Evolutionary conservation across 2,329 filamentous ascomycete genomes (phyloP).

Genomic region (Penicillium frequentans): DNA sequence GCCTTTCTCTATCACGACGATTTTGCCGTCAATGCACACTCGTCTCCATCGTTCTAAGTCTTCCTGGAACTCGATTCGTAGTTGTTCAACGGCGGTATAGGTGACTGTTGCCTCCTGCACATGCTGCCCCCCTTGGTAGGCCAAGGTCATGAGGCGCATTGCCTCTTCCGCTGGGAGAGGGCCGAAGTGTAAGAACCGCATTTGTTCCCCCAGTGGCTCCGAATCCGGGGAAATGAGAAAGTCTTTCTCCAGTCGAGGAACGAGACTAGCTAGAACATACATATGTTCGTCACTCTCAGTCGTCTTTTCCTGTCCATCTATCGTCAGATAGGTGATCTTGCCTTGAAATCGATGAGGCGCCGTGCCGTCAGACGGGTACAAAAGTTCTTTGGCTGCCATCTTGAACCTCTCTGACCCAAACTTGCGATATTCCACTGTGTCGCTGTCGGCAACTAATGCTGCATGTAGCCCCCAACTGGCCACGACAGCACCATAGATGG

Average conservation of each 20-base stretch:
- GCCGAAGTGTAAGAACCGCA: slow-evolving; percentile 75
- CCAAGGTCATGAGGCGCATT: slow-evolving; percentile 73
- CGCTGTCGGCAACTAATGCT: slow-evolving; percentile 84
- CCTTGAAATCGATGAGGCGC: slow-evolving; percentile 59
- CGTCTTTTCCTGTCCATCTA: slow-evolving; percentile 24
- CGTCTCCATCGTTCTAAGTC: slow-evolving; percentile 68
- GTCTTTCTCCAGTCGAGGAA: slow-evolving; percentile 76
- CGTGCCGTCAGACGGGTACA: slow-evolving; percentile 58
- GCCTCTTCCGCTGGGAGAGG: slow-evolving; percentile 63
- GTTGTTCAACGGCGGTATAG: slow-evolving; percentile 69
- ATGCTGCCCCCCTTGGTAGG: slow-evolving; percentile 59
- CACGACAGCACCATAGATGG: slow-evolving; percentile 73
- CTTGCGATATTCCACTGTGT: slow-evolving; percentile 76
- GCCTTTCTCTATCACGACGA: slow-evolving; percentile 68
- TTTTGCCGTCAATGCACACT: slow-evolving; percentile 89
- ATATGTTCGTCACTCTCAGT: slow-evolving; percentile 57
- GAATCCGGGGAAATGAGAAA: slow-evolving; percentile 80
- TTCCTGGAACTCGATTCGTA: slow-evolving; percentile 68
- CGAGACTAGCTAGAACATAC: slow-evolving; percentile 74
- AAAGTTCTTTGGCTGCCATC: slow-evolving; percentile 76
- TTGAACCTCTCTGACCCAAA: slow-evolving; percentile 77
- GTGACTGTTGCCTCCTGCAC: slow-evolving; percentile 58
- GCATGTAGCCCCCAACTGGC: slow-evolving; percentile 90
- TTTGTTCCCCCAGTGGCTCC: slow-evolving; percentile 66
- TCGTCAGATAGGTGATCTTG: slow-evolving; percentile 47